Evolutionary conservation across 2,329 filamentous ascomycete species (phyloP).

Genomic region (Metarhizium rileyi): DNA sequence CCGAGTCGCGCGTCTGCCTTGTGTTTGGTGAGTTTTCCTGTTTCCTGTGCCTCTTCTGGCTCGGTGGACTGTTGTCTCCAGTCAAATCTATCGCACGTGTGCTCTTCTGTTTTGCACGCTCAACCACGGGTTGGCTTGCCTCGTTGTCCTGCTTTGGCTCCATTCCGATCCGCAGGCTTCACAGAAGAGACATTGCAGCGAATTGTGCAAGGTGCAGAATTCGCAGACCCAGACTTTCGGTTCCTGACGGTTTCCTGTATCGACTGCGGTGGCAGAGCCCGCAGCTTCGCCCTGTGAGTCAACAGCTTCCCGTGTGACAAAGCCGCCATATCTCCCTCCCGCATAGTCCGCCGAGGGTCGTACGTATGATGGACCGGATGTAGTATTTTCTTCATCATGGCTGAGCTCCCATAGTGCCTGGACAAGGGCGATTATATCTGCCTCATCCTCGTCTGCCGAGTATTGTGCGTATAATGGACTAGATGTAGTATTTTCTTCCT

Average conservation of each 20-base stretch:
- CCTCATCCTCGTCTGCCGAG: conserved; percentile 80
- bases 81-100: conserved; percentile 25
- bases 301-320: conserved; percentile 16
- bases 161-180: conserved; percentile 45
- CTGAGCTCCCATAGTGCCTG: no score
- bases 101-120: conserved; percentile 9
- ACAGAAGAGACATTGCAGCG: conserved; percentile 39
- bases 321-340: conserved; percentile 17
- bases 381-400: no score
- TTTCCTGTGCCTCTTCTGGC: conserved; percentile 8
- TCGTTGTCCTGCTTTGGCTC: conserved; percentile 9
- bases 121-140: conserved; percentile 3
- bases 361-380: no score
- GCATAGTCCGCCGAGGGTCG: conserved; percentile 3
- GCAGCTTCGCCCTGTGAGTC: conserved; percentile 5
- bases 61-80: conserved; percentile 19
- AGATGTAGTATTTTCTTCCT: conserved; percentile 11
- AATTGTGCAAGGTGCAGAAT: conserved; percentile 49
- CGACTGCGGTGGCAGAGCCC: background rate
- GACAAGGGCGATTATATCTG: no score
- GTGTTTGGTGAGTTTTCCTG: conserved; percentile 2
- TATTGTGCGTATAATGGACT: no score
- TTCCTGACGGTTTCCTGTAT: background rate
- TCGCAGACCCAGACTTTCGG: conserved; percentile 40
- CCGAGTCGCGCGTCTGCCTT: conserved; percentile 2